phyloP scores from a whole-genome alignment of 2,329 filamentous ascomycete genomes.

The Cladosporium austrohemisphaericum region DNA sequence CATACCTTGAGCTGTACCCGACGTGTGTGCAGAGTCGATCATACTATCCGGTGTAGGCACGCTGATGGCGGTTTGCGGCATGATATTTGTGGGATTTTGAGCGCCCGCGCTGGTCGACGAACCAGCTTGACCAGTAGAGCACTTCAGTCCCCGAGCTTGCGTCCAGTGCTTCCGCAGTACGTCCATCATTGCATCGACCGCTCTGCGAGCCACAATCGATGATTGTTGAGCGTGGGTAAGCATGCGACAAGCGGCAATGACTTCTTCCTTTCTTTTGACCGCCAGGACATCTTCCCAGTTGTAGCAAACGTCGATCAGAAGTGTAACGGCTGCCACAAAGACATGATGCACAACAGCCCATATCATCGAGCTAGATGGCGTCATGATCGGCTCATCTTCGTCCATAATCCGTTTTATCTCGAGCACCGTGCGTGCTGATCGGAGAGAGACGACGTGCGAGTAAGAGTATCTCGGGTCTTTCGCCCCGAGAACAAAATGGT shows the following conservation, averaged over 20 bases:
- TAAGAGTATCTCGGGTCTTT: conserved; percentile 6
- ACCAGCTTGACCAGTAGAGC: too few relatives aligned
- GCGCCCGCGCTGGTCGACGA: not conserved
- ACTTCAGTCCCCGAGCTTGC: not conserved
- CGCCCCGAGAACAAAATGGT: not conserved
- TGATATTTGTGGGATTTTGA: not conserved
- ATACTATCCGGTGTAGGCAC: not conserved
- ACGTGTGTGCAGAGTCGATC: not conserved
- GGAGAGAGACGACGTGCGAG: conserved; percentile 7
- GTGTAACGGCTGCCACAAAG: conserved; percentile 7
- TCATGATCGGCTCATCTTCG: conserved; percentile 3
- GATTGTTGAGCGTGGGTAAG: not conserved
- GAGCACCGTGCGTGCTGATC: conserved; percentile 2
- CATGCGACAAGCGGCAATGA: conserved; percentile 5
- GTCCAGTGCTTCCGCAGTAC: not conserved
- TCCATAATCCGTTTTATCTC: conserved; percentile 11
- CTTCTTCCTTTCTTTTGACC: conserved; percentile 1
- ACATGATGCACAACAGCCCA: conserved; percentile 10
- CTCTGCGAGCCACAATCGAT: not conserved
- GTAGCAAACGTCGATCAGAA: conserved; percentile 3
- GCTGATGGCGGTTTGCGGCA: not conserved
- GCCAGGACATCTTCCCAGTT: conserved; percentile 12
- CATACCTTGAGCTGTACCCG: too few relatives aligned
- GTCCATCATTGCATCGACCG: conserved; percentile 3
- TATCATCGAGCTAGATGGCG: conserved; percentile 4